Evolutionary conservation across 2,329 filamentous ascomycete species (phyloP).

Genomic region (Sporothrix dimorphospora): DNA sequence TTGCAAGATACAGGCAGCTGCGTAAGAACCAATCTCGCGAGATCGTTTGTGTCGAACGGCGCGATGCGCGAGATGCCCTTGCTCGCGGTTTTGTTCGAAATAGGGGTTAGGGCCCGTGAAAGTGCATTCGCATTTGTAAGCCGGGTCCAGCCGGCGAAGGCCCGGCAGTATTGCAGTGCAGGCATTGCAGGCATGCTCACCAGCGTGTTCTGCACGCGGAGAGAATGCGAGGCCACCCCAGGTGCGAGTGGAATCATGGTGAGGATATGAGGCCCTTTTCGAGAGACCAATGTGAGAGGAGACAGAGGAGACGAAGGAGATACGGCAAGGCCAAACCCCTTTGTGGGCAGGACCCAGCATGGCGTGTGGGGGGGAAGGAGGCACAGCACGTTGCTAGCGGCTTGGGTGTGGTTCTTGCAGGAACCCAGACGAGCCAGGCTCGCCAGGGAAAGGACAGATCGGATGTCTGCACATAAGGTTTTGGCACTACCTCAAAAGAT

Average conservation of each 20-base stretch:
- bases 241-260: neutral
- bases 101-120: neutral
- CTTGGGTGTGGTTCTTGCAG: neutral
- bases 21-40: neutral
- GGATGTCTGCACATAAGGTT: conserved; percentile 14
- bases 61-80: neutral
- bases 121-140: conserved; percentile 3
- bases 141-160: conserved; percentile 2
- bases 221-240: neutral
- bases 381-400: conserved; percentile 25
- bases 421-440: neutral
- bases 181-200: neutral
- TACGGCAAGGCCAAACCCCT: neutral
- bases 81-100: neutral
- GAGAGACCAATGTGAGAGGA: neutral
- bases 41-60: neutral
- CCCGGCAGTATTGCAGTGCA: neutral
- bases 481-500: neutral
- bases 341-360: neutral
- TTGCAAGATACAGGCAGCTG: too few species aligned
- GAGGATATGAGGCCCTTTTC: neutral
- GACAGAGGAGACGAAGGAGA: neutral
- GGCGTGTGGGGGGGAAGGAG: conserved; percentile 22
- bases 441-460: conserved; percentile 10
- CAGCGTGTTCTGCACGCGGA: neutral